phyloP scores from a whole-genome alignment of 345 rosid genomes.

The Kandelia obovata region DNA sequence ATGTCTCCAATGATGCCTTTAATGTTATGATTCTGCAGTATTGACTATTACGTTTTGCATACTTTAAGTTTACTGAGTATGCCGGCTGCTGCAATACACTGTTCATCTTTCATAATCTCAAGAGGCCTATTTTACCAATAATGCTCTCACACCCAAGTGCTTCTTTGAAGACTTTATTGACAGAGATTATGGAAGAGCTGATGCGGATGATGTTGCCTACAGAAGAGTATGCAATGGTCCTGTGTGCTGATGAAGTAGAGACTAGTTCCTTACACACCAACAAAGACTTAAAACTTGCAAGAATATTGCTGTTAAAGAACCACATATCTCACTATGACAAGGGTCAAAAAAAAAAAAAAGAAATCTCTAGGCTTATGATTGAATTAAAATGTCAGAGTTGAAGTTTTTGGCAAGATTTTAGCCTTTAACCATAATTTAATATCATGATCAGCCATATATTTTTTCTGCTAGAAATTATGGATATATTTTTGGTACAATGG shows the following conservation, averaged over 20 bases:
- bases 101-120: neutral
- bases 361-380: neutral
- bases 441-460: too few relatives aligned
- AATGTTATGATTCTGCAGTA: too few relatives aligned
- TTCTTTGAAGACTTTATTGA: neutral
- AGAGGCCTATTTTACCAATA: neutral
- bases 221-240: neutral
- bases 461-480: too few relatives aligned
- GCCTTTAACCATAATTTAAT: too few relatives aligned
- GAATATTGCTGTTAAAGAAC: conserved; percentile 21
- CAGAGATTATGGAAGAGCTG: neutral
- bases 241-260: neutral
- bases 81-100: neutral
- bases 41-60: neutral
- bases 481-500: too few relatives aligned
- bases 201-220: neutral
- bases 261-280: conserved; percentile 1
- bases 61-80: neutral
- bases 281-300: conserved; percentile 10
- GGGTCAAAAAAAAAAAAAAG: neutral
- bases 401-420: too few relatives aligned
- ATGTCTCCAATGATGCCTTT: too few relatives aligned
- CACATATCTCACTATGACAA: conserved; percentile 6
- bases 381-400: too few relatives aligned
- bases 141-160: neutral